phyloP scores from a whole-genome alignment of 129 eudicot species.

The Ambrosia artemisiifolia region DNA sequence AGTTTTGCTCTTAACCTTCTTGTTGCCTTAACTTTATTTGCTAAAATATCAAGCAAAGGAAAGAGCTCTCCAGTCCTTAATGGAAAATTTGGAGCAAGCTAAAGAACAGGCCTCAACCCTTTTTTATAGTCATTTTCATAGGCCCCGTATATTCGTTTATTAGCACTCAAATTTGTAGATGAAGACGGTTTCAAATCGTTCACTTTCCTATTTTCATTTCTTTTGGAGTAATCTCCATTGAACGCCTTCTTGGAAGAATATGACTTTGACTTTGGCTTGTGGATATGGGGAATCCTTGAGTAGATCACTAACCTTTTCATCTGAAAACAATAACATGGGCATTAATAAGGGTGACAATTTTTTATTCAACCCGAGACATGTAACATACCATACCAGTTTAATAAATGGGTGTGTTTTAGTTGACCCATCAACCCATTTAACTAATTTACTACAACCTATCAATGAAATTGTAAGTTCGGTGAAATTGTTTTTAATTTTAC shows the following conservation, averaged over 20 bases:
- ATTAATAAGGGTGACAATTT: no score
- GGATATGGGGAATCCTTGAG: constrained; percentile 52
- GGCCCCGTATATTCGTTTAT: constrained; percentile 52
- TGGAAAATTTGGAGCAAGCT: constrained; percentile 87
- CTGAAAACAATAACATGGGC: no score
- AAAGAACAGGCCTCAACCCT: constrained; percentile 87
- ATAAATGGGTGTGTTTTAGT: no score
- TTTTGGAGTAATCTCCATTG: constrained; percentile 50
- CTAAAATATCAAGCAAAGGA: constrained; percentile 90
- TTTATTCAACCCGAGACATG: no score
- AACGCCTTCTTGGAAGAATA: constrained; percentile 52
- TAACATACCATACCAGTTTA: no score
- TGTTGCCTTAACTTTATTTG: constrained; percentile 93
- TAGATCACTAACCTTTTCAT: constrained; percentile 58
- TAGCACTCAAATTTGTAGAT: constrained; percentile 38
- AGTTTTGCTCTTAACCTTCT: constrained; percentile 89
- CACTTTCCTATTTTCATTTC: constrained; percentile 50
- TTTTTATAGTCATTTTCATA: constrained; percentile 88
- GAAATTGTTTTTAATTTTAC: no score
- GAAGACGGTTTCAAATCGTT: constrained; percentile 52
- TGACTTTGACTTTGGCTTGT: constrained; percentile 38
- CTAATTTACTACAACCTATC: no score
- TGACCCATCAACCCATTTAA: no score
- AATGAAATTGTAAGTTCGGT: no score
- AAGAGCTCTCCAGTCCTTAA: constrained; percentile 76